phyloP scores from a whole-genome alignment of 371 early-diverging fungal species.

The Saksenaea oblongispora region DNA sequence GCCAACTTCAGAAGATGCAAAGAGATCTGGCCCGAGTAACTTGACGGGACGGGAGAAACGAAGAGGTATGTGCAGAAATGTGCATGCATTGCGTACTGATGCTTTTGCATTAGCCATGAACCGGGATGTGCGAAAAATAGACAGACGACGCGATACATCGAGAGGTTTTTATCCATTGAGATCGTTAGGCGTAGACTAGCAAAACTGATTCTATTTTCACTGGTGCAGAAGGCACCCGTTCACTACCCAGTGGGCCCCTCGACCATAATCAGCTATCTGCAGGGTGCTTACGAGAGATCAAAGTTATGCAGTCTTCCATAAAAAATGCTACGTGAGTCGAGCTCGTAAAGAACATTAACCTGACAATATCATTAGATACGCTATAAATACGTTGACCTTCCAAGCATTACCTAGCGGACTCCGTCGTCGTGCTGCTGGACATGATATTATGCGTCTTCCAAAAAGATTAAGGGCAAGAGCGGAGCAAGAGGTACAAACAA shows the following conservation, averaged over 20 bases:
- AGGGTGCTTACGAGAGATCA: conserved; percentile 80
- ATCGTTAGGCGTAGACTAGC: not conserved
- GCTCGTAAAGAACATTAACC: not conserved
- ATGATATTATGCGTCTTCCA: conserved; percentile 85
- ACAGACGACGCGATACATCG: not conserved
- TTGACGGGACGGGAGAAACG: conserved; percentile 10
- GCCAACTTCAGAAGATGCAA: conserved; percentile 4
- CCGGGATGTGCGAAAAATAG: conserved; percentile 4
- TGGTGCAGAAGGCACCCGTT: not conserved
- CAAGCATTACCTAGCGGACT: conserved; percentile 87
- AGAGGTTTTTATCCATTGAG: not conserved
- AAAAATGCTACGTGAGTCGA: conserved; percentile 40
- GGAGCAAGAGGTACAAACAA: conserved; percentile 57
- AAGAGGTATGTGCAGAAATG: conserved; percentile 1
- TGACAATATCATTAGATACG: conserved; percentile 10
- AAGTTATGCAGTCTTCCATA: conserved; percentile 75
- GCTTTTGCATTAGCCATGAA: not conserved
- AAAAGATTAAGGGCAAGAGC: conserved; percentile 71
- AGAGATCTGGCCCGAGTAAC: conserved; percentile 9
- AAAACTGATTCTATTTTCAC: not conserved
- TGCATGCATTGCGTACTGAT: not conserved
- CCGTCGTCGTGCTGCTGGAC: conserved; percentile 88
- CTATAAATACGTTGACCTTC: conserved; percentile 61
- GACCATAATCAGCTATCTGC: conserved; percentile 20
- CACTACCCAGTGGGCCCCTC: not conserved